Base-by-base conservation (phyloP, 2,329 filamentous ascomycete genomes). In the Fusarium verrucosum region DNA sequence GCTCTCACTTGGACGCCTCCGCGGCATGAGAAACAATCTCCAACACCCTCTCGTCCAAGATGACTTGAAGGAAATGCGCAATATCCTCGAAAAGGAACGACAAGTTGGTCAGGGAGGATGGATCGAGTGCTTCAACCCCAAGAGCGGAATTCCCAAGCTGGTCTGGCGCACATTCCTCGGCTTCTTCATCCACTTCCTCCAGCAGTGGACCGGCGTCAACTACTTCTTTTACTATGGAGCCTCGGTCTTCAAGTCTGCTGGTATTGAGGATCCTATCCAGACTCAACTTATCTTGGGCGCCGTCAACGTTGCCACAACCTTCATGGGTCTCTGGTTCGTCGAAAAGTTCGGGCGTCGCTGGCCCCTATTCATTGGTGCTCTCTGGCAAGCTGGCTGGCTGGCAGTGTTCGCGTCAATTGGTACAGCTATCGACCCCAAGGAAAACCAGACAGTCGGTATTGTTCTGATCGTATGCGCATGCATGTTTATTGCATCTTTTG, bases 401-500 rank as follows among this genome's bases (percentile, higher is more conserved):
- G 77, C 88, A 32, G 78, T 92, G 58, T 91, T 90, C 71, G 88
- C 85, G 26, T 79, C 81, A 0, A 80, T 90, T 28, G 84, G 87
- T 9, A 81, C 82, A 28, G 76, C 75, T 10, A 68, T 76, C 37
- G 69, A 81, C 41, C 83, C 81, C 0, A 75, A 75, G 7, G 72
- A 73, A 32, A 83, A 79, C 66, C 73, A 76, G 10, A 74, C 78
- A 1, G 81, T 86, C 13, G 89, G 89, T 11, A 85, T 87, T 7
- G 83, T 88, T 59, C 88, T 92, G 84, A 91, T 92, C 66, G 86
- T 90, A 10, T 86, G 89, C 50, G 87, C 89, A 4, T 91, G 87
- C 75, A 85, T 92, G 80, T 92, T 92, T 76, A 92, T 92, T 53
- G 84, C 87, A 44, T 88, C 85, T 2, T 93, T 91, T 67, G 89